Conservation (phyloP, 1,284 basidiomycete species). For the Macrocystidia cucumis region DNA sequence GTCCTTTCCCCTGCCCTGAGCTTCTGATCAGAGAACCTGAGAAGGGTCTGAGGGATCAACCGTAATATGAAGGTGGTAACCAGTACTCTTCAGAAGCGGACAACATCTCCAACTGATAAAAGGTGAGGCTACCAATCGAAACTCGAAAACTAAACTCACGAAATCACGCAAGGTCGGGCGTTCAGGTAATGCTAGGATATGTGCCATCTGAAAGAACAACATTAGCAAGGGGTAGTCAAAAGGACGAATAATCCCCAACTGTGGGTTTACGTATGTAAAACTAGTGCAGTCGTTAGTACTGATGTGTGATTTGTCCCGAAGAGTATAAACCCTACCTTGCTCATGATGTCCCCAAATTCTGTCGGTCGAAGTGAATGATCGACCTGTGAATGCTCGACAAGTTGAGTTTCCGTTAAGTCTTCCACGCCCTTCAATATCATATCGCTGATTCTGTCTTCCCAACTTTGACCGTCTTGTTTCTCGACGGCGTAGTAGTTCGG, state of each 20-base stretch:
- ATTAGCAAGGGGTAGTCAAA: conserved; percentile 4
- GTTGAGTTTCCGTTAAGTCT: conserved; percentile 46
- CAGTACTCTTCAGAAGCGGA: conserved; percentile 62
- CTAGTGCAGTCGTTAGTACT: conserved; percentile 22
- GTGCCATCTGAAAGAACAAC: conserved; percentile 47
- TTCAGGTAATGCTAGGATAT: conserved; percentile 52
- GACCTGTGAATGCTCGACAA: conserved; percentile 41
- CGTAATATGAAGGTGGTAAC: neutral
- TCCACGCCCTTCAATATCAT: conserved; percentile 63
- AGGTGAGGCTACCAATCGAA: conserved; percentile 3
- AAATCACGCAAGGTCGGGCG: conserved; percentile 52
- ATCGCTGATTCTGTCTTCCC: conserved; percentile 64
- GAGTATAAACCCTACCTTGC: conserved; percentile 44
- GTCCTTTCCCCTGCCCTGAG: conserved; percentile 65
- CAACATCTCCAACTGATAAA: conserved; percentile 53
- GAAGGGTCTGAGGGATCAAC: neutral
- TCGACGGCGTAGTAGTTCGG: conserved; percentile 67
- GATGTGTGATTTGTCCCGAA: conserved; percentile 6
- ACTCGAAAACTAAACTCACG: conserved; percentile 30
- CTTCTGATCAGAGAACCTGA: conserved; percentile 57
- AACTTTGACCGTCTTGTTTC: conserved; percentile 51
- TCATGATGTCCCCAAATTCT: conserved; percentile 79
- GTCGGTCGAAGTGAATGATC: conserved; percentile 45
- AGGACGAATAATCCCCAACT: conserved; percentile 24
- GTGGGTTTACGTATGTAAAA: conserved; percentile 69